Conservation (phyloP, 2,329 filamentous ascomycete genomes). For the Aspergillus neoniger region DNA sequence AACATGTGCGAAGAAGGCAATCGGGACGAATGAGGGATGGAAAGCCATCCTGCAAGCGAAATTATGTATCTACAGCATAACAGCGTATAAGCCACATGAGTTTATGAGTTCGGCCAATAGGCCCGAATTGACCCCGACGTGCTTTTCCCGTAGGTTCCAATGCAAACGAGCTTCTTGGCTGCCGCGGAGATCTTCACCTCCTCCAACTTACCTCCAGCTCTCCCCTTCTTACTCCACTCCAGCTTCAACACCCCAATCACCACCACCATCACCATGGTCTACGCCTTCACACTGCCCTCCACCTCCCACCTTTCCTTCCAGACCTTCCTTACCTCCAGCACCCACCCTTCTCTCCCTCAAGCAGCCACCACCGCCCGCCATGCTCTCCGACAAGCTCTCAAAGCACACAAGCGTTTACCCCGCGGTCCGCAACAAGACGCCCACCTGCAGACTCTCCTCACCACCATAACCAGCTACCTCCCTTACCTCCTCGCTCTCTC, state of each 20-base stretch:
- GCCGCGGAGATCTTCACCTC: conserved; percentile 25
- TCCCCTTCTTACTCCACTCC: conserved; percentile 15
- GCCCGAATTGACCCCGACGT: neutral
- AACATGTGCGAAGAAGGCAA: neutral
- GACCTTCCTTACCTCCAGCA: conserved; percentile 71
- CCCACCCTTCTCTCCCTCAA: conserved; percentile 85
- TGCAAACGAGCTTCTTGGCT: conserved; percentile 13
- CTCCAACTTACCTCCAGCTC: conserved; percentile 14
- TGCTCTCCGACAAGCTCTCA: conserved; percentile 78
- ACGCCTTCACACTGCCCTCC: conserved; percentile 82
- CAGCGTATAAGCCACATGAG: neutral
- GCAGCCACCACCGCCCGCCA: conserved; percentile 80
- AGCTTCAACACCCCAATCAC: neutral
- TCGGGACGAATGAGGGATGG: neutral
- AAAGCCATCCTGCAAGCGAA: neutral
- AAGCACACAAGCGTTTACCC: conserved; percentile 85
- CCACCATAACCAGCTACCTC: conserved; percentile 73
- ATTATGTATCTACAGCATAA: conserved; percentile 1
- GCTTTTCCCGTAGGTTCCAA: neutral
- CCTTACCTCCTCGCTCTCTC: conserved; percentile 81
- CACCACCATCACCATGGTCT: conserved; percentile 67
- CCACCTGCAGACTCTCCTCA: conserved; percentile 69
- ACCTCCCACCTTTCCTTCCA: conserved; percentile 86
- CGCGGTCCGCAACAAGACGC: conserved; percentile 65
- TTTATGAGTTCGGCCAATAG: neutral